Evolutionary conservation across 139 green algal species (phyloP).

Genomic region (Pleodorina starrii): DNA sequence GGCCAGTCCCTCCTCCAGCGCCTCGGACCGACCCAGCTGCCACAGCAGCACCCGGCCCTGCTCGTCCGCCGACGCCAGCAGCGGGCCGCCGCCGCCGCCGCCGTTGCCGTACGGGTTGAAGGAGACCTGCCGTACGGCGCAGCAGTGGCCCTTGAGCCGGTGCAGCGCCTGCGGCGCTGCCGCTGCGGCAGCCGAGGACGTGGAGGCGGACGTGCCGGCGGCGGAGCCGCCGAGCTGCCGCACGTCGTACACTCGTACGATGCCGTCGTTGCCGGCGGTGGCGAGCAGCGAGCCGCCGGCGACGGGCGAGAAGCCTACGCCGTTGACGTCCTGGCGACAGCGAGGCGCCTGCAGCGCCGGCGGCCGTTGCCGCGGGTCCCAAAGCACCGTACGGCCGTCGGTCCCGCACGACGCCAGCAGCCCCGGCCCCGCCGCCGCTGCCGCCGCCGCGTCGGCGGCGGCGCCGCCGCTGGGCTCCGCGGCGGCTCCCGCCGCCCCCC

Average conservation of each 20-base stretch:
- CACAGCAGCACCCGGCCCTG: conserved; percentile 48
- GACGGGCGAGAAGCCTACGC: not conserved
- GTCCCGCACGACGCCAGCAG: conserved; percentile 31
- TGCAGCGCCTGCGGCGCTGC: not conserved
- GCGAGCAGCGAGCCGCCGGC: not conserved
- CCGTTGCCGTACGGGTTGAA: conserved; percentile 35
- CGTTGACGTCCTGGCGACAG: conserved; percentile 10
- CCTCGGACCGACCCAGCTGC: not conserved
- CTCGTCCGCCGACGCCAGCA: conserved; percentile 29
- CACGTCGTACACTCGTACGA: conserved; percentile 38
- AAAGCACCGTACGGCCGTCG: conserved; percentile 26
- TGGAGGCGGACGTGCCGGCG: not conserved
- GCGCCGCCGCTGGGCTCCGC: no score
- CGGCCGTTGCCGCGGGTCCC: not conserved
- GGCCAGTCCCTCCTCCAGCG: conserved; percentile 22
- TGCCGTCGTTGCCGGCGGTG: conserved; percentile 16
- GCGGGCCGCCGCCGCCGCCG: no score
- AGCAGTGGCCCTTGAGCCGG: conserved; percentile 23
- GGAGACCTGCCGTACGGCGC: conserved; percentile 2
- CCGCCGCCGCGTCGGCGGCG: no score
- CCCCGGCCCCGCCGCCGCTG: not conserved
- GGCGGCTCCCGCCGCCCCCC: not conserved
- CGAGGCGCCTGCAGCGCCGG: not conserved
- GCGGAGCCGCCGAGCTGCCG: not conserved
- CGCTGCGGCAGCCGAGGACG: no score